Evolutionary conservation across 208 protist species (phyloP), one percentile per base, ranked within the genome.

Genomic region (Trypanosoma theileri): DNA sequence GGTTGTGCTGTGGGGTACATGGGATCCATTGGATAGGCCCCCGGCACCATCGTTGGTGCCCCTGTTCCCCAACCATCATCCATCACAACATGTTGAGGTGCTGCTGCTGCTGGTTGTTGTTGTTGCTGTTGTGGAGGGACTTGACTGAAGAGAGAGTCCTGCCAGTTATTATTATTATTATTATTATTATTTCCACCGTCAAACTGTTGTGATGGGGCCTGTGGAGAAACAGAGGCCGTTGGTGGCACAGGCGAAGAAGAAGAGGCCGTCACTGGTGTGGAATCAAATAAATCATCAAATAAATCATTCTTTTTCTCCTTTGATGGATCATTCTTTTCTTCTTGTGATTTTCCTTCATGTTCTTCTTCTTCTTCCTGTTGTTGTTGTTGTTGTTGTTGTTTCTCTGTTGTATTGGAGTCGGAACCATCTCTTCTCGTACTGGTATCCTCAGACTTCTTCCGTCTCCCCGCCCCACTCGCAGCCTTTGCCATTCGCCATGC

Each of bases 261-360:
- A 19, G 61, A 28, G 66, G 72, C 45, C 0, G 52, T 53, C 28
- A 41, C 66, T 11, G 72, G 74, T 14, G 83, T 75, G 16, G 69
- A 73, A 3, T 78, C 80, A 69, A 93, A 93, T 24, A 93, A 74
- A 56, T 93, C 85, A 54, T 93, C 88, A 53, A 93, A 84, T 40
- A 89, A 59, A 54, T 90, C 82, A 64, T 82, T 81, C 61, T 75
- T 77, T 44, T 76, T 73, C 56, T 54, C 24, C 17, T 67, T 65
- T 17, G 58, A 14, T 60, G 64, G 22, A 12, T 40, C 31, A 0
- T 70, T 41, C 45, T 40, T 26, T 26, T 57, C 1, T 17, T 69
- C 40, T n/a, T 64, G 0, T 45, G 11, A 40, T 16, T 63, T 26
- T 17, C 50, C 24, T 4, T 54, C 56, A 19, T 61, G 26, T 19